Conservation (phyloP, 2,329 filamentous ascomycete genomes). For the Fusarium transvaalense region DNA sequence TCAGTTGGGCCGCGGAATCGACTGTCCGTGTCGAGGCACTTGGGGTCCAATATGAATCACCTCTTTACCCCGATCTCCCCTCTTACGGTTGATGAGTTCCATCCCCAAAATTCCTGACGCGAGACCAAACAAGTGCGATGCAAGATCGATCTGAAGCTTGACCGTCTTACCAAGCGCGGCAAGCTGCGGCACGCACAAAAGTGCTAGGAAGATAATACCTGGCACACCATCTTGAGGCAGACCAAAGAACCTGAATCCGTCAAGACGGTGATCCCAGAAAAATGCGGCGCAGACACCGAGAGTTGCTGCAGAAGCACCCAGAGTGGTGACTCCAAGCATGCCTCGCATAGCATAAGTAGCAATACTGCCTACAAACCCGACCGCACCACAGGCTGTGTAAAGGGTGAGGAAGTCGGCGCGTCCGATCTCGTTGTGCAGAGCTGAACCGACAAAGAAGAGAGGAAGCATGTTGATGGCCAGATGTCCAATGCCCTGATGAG, state of each 20-base stretch:
- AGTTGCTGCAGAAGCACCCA: slow-evolving; percentile 76
- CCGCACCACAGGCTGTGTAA: slow-evolving; percentile 69
- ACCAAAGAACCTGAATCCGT: slow-evolving; percentile 69
- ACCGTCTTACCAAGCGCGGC: slow-evolving; percentile 59
- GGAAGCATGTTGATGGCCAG: slow-evolving; percentile 73
- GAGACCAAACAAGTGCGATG: slow-evolving; percentile 67
- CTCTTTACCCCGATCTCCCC: slow-evolving; percentile 31
- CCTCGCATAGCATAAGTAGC: slow-evolving; percentile 61
- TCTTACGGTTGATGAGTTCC: slow-evolving; percentile 49
- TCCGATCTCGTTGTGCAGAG: slow-evolving; percentile 77
- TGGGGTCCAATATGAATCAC: slow-evolving; percentile 30
- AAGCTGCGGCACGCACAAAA: slow-evolving; percentile 64
- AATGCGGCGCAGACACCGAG: slow-evolving; percentile 72
- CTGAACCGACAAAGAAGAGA: slow-evolving; percentile 74
- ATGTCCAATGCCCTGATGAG: slow-evolving; percentile 74
- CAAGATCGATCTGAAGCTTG: slow-evolving; percentile 61
- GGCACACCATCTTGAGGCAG: slow-evolving; percentile 70
- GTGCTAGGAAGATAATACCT: slow-evolving; percentile 66
- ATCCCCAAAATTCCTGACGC: slow-evolving; percentile 60
- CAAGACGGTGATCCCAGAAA: slow-evolving; percentile 69
- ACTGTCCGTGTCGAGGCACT: slow-evolving; percentile 7
- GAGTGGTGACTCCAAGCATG: slow-evolving; percentile 62
- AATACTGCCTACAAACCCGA: slow-evolving; percentile 72
- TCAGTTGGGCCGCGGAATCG: slow-evolving; percentile 7
- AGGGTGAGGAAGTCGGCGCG: slow-evolving; percentile 77